Evolutionary conservation across 495 filamentous ascomycete species (phyloP).

Genomic region (Pseudevernia furfuracea): DNA sequence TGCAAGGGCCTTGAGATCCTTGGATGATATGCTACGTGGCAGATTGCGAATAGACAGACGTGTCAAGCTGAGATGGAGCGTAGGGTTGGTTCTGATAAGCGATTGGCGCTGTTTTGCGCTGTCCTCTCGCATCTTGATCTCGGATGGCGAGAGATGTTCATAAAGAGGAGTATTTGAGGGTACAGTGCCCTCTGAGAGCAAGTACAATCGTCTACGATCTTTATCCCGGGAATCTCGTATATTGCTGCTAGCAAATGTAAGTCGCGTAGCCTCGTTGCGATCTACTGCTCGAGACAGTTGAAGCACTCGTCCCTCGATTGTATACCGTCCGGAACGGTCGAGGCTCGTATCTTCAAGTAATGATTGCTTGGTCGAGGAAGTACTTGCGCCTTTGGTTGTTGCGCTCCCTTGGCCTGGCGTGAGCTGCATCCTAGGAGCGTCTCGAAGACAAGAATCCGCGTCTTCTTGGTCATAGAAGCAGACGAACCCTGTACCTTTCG

Average conservation of each 20-base stretch:
- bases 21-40: constrained; percentile 72
- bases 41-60: constrained; percentile 93
- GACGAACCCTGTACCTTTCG: constrained; percentile 89
- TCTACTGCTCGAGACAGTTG: constrained; percentile 78
- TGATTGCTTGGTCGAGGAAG: constrained; percentile 53
- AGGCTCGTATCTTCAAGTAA: constrained; percentile 72
- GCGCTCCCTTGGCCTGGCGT: constrained; percentile 31
- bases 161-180: constrained; percentile 62
- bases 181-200: constrained; percentile 81
- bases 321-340: constrained; percentile 76
- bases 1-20: constrained; percentile 85
- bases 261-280: constrained; percentile 63
- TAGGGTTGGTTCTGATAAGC: constrained; percentile 82
- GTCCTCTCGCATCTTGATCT: constrained; percentile 80
- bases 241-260: constrained; percentile 59
- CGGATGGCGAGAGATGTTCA: constrained; percentile 64
- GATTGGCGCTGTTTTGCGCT: constrained; percentile 81
- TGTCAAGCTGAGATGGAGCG: constrained; percentile 80
- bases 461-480: constrained; percentile 78
- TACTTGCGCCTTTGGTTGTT: constrained; percentile 27
- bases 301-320: constrained; percentile 78
- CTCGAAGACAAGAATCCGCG: constrained; percentile 60
- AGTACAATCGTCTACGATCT: constrained; percentile 88
- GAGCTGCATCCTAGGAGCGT: constrained; percentile 52
- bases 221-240: constrained; percentile 61